phyloP scores from a whole-genome alignment of 2,329 filamentous ascomycete species.

The Penicillium sclerotigenum region DNA sequence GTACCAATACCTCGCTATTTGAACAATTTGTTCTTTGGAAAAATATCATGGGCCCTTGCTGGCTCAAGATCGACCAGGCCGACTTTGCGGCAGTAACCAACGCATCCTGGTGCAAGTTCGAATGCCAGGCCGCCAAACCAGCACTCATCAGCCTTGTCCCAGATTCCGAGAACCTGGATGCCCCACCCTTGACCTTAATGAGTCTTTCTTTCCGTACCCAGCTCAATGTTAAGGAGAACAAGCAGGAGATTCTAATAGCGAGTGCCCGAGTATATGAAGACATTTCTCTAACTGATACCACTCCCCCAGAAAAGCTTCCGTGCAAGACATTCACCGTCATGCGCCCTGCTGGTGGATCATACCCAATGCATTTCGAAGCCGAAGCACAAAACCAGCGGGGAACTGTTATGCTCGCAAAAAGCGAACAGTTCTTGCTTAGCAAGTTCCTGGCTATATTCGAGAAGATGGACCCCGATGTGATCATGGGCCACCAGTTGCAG shows the following conservation, averaged over 20 bases:
- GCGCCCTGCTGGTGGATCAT: slow-evolving; percentile 70
- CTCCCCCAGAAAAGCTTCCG: slow-evolving; percentile 80
- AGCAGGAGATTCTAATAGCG: slow-evolving; percentile 89
- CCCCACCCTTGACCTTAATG: slow-evolving; percentile 91
- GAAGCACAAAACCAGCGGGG: slow-evolving; percentile 72
- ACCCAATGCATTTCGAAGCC: slow-evolving; percentile 82
- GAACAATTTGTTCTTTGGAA: slow-evolving; percentile 99
- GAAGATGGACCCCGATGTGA: slow-evolving; percentile 84
- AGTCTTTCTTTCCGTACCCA: slow-evolving; percentile 83
- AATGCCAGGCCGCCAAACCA: slow-evolving; percentile 77
- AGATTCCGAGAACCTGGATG: slow-evolving; percentile 76
- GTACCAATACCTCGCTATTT: slow-evolving; percentile 87
- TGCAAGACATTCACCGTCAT: slow-evolving; percentile 90
- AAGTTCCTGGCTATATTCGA: slow-evolving; percentile 89
- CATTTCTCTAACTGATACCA: slow-evolving; percentile 80
- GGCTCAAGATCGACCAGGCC: slow-evolving; percentile 84
- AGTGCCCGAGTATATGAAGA: slow-evolving; percentile 93
- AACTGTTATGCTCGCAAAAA: slow-evolving; percentile 74
- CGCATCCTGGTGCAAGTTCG: slow-evolving; percentile 94
- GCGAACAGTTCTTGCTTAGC: slow-evolving; percentile 78
- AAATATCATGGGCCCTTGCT: slow-evolving; percentile 98
- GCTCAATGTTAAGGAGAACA: slow-evolving; percentile 89
- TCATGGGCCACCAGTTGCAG: slow-evolving; percentile 93
- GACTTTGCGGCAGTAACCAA: slow-evolving; percentile 84
- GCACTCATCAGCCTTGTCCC: slow-evolving; percentile 68